Evolutionary conservation across 306 rosid species (phyloP), one percentile per base, ranked within the genome.

Genomic region (Comarum palustre): DNA sequence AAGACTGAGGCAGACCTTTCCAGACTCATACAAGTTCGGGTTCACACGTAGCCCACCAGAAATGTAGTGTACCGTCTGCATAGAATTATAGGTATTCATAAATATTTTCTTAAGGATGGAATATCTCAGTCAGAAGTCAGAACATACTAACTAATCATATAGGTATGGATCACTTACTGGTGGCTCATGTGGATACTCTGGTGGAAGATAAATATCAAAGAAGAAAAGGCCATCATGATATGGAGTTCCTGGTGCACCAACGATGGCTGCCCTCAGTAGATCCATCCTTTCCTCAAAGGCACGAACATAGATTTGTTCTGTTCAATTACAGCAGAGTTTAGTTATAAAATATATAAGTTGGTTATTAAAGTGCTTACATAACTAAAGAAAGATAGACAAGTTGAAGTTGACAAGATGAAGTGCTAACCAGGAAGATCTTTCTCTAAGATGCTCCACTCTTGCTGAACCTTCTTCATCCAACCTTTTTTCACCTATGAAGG

Each of bases 241-340:
- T 57, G 99, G 99, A 63, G 99, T 95, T 82, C 99, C 96, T 46
- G 97, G 85, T 58, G 90, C 92, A 72, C 99, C 99, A 17, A 95
- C 87, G 68, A 95, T 87, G 58, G 83, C 99, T 57, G 96, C 96
- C 51, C 84, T 89, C 71, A 95, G 55, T 31, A 95, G 96, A 84
- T 95, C 97, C 91, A 95, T 90, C 81, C 97, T 90, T 78, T 88
- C 97, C 82, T 91, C 99, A 46, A 88, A 87, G 70, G 58, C 92
- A 42, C 96, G 96, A 72, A 91, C 96, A 78, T 82, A 88, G 52
- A 95, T 90, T 67, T 88, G 86, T 79, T 90, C 99, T 95, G 94
- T 71, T 72, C 70, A 72, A 69, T 43, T 60, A 48, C 74, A 47
- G 54, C 39, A 63, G 67, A 66, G 51, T 43, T 57, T 16, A 22